phyloP scores from a whole-genome alignment of 495 filamentous ascomycete species.

The Bryoglossum gracile region DNA sequence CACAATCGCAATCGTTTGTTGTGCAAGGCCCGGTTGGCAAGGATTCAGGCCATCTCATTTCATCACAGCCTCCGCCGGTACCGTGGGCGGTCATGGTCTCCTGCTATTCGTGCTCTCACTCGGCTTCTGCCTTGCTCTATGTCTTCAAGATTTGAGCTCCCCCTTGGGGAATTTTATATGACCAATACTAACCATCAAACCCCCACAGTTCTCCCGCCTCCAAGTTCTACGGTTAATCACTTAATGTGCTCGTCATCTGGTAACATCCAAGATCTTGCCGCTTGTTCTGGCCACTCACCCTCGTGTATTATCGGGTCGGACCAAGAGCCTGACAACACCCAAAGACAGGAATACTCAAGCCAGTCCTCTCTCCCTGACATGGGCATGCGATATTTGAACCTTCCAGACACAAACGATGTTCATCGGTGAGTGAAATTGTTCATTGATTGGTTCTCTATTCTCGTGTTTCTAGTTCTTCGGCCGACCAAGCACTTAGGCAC shows the following conservation, averaged over 20 bases:
- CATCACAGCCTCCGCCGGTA: not conserved
- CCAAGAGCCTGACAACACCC: constrained; percentile 22
- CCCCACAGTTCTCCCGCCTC: constrained; percentile 17
- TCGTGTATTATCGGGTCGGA: constrained; percentile 24
- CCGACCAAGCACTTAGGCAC: constrained; percentile 17
- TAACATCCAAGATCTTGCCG: constrained; percentile 24
- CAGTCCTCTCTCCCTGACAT: constrained; percentile 22
- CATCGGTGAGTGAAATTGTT: constrained; percentile 16
- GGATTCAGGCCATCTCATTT: too few relatives aligned
- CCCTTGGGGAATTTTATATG: not conserved
- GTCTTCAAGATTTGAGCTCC: not conserved
- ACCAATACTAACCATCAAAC: constrained; percentile 14
- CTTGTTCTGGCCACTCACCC: constrained; percentile 20
- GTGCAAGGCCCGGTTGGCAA: too few relatives aligned
- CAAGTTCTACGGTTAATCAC: constrained; percentile 16
- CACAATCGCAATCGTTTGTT: too few relatives aligned
- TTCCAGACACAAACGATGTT: constrained; percentile 23
- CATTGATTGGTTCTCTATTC: constrained; percentile 16
- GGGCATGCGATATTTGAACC: constrained; percentile 25
- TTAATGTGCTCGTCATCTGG: constrained; percentile 26
- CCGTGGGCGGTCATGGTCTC: not conserved
- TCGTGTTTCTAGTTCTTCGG: constrained; percentile 3
- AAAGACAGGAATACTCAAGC: constrained; percentile 19
- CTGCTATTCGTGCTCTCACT: constrained; percentile 1
- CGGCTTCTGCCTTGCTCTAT: not conserved